Base-by-base conservation (phyloP, 2,329 filamentous ascomycete genomes). In the Penicillium oxalicum region DNA sequence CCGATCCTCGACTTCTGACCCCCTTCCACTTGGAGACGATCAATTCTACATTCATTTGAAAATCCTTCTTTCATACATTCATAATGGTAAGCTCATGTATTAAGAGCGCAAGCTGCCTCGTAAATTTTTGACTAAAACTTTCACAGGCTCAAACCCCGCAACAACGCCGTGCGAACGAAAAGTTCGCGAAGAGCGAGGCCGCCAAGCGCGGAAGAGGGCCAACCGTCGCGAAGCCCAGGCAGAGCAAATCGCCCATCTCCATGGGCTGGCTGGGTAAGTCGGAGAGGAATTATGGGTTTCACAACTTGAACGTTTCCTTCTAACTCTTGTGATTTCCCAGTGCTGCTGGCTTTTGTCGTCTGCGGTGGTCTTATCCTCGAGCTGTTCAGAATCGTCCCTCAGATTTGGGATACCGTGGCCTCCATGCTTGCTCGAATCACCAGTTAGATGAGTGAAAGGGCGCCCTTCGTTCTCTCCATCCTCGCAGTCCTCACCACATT, bases 101-200 rank as follows among this genome's bases (percentile, higher is more conserved):
- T 18, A 18, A 18, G 18, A 18, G 18, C 2, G 18, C 18, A 18
- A 18, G 18, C 18, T 18, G 18, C 18, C 18, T 18, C 18, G 18
- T 18, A 18, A 18, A 18, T 18, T 18, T 38, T 25, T 41, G 25
- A 8, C 27, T 27, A 28, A 32, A n/a, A 9, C 34, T 28, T 5
- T 12, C 25, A 9, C 44, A 81, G 79, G 77, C 76, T 26, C 81
- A 84, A 78, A 85, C 82, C 55, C 82, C 82, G 28, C 77, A 81
- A 63, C 82, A 85, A 71, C 79, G 81, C 52, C 75, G 75, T 59
- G 81, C 82, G 38, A 85, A 85, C 66, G 78, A 80, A 51, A 75
- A 73, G 54, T 84, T 76, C 61, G 81, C 81, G 45, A 77, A 77
- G 57, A 67, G 71, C 53, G 79, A 84, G 62, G 77, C 77, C 55